phyloP scores from a whole-genome alignment of 169 alveolate species.

The Eimeria nieschulzi region DNA sequence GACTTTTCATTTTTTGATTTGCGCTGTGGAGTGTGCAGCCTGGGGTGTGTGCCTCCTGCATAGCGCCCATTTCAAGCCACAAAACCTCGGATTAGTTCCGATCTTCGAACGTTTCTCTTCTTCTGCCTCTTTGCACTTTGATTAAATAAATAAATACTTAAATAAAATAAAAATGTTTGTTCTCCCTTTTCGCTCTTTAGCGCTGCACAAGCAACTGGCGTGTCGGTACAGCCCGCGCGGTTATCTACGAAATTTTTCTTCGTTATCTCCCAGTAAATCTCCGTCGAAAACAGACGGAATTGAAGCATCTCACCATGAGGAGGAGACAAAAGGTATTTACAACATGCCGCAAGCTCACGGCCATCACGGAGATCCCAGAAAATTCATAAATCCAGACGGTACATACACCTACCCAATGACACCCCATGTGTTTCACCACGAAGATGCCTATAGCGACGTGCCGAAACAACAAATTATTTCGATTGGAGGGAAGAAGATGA shows the following conservation, averaged over 20 bases:
- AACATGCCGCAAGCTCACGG: constrained; percentile 47
- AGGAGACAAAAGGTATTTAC: constrained; percentile 8
- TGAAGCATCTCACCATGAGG: not conserved
- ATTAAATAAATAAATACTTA: not conserved
- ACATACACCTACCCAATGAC: constrained; percentile 80
- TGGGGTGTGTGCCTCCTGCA: no score
- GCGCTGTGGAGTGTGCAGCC: no score
- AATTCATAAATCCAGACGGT: constrained; percentile 85
- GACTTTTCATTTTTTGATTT: no score
- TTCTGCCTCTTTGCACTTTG: not conserved
- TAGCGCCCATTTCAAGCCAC: no score
- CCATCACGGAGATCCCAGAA: constrained; percentile 89
- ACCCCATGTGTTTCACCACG: constrained; percentile 85
- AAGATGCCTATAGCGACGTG: constrained; percentile 84
- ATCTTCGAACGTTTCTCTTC: not conserved
- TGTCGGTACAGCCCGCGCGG: not conserved
- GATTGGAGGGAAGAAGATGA: constrained; percentile 87
- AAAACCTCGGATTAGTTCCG: no score
- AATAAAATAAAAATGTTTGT: not conserved
- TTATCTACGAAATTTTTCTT: no score
- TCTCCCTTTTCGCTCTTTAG: not conserved
- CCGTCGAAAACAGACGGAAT: no score
- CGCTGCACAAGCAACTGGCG: not conserved
- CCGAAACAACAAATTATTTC: constrained; percentile 87
- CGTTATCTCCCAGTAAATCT: no score